Evolutionary conservation across 306 rosid species (phyloP).

Genomic region (Sicyos edulis): DNA sequence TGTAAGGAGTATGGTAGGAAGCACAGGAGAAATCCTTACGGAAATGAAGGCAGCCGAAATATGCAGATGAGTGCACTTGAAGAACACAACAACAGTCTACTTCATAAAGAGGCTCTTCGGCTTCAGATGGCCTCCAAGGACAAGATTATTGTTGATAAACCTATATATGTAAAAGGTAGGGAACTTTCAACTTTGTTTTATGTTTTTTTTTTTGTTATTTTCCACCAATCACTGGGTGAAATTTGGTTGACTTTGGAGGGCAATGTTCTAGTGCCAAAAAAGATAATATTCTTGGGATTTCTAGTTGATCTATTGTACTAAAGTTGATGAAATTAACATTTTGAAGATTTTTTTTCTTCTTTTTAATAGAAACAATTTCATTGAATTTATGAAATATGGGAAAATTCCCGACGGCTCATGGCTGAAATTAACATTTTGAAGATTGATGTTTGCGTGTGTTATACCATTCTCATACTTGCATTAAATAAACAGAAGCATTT

Average conservation of each 20-base stretch:
- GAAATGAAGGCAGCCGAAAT: constrained; percentile 97
- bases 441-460: constrained; percentile 19
- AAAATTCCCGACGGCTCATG: no score
- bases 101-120: constrained; percentile 99
- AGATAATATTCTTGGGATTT: not conserved
- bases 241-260: constrained; percentile 12
- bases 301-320: not conserved
- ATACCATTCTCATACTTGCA: constrained; percentile 8
- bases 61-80: constrained; percentile 99
- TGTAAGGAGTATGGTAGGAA: constrained; percentile 94
- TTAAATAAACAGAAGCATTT: constrained; percentile 14
- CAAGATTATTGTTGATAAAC: constrained; percentile 76
- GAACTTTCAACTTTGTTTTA: not conserved
- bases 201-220: not conserved
- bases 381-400: no score
- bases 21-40: constrained; percentile 96
- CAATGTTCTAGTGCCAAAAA: not conserved
- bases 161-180: constrained; percentile 80
- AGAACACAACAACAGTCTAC: constrained; percentile 94
- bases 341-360: no score
- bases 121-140: constrained; percentile 96
- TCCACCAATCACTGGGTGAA: not conserved
- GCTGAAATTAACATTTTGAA: not conserved
- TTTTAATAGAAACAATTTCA: no score
- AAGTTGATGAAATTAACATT: not conserved